Conservation (phyloP, 139 green algal species). For the Zygnema circumcarinatum region DNA sequence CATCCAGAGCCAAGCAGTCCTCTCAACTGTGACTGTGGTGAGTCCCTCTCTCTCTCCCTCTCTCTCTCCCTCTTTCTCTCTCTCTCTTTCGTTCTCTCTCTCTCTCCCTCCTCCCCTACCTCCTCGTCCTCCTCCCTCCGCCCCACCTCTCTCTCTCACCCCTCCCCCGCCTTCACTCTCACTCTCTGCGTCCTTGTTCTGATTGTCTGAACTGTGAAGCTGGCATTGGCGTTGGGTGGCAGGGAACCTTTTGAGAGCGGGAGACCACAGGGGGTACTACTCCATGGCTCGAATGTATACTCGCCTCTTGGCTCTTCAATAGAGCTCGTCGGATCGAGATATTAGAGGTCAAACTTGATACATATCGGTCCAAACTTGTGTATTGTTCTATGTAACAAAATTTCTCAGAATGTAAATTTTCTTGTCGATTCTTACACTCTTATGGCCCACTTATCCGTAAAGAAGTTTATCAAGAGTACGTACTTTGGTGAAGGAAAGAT, state of each 20-base stretch:
- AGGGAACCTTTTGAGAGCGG: slow-evolving; percentile 89
- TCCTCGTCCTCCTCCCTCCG: not conserved
- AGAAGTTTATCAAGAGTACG: no score
- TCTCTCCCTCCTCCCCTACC: not conserved
- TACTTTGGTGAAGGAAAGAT: no score
- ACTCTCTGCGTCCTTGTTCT: no score
- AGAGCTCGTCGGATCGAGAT: no score
- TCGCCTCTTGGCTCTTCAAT: not conserved
- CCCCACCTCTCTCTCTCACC: not conserved
- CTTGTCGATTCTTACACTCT: no score
- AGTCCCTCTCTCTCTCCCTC: not conserved
- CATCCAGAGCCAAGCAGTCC: slow-evolving; percentile 86
- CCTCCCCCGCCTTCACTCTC: not conserved
- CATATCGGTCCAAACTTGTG: no score
- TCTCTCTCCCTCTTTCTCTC: not conserved
- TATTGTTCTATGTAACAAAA: no score
- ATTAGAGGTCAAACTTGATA: no score
- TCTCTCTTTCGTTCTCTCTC: not conserved
- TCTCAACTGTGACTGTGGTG: slow-evolving; percentile 87
- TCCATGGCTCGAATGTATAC: slow-evolving; percentile 92
- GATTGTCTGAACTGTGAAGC: no score
- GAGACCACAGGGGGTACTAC: slow-evolving; percentile 84
- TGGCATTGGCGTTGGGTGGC: no score
- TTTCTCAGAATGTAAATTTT: no score
- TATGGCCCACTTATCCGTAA: no score